Conservation (phyloP, 306 rosid genomes). For the Prunus salicina region DNA sequence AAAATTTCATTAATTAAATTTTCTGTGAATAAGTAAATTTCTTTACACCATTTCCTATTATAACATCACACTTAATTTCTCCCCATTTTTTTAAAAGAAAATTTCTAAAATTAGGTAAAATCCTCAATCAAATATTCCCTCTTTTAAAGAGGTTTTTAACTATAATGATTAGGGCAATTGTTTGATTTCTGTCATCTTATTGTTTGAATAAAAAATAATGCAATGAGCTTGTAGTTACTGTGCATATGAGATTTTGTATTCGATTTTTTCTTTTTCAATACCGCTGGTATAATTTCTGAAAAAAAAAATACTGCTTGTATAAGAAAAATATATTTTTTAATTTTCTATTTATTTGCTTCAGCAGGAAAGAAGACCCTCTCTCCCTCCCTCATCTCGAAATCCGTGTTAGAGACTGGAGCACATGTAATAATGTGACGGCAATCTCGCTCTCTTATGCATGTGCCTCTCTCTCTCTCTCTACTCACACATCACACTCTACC, state of each 20-base stretch:
- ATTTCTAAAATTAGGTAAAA: neutral
- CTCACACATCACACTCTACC: neutral
- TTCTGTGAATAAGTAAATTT: neutral
- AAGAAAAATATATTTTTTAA: neutral
- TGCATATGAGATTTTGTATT: no score
- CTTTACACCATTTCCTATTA: neutral
- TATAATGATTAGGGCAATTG: neutral
- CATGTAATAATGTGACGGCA: slow-evolving; percentile 50
- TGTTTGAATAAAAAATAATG: neutral
- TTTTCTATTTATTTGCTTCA: neutral
- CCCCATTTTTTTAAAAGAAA: no score
- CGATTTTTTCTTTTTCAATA: no score
- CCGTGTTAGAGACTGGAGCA: slow-evolving; percentile 1
- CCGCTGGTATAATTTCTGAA: neutral
- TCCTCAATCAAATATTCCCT: neutral
- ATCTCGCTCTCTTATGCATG: slow-evolving; percentile 52
- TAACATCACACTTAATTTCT: neutral
- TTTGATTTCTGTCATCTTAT: neutral
- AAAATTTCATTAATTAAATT: neutral
- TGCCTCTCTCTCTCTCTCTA: slow-evolving; percentile 24
- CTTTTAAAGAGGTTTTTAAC: neutral
- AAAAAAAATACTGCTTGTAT: neutral
- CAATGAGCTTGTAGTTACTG: no score
- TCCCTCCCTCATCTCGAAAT: neutral
- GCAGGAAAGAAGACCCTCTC: neutral